Base-by-base conservation (phyloP, 192 early-diverging fungal species). In the Entomortierella beljakovae region DNA sequence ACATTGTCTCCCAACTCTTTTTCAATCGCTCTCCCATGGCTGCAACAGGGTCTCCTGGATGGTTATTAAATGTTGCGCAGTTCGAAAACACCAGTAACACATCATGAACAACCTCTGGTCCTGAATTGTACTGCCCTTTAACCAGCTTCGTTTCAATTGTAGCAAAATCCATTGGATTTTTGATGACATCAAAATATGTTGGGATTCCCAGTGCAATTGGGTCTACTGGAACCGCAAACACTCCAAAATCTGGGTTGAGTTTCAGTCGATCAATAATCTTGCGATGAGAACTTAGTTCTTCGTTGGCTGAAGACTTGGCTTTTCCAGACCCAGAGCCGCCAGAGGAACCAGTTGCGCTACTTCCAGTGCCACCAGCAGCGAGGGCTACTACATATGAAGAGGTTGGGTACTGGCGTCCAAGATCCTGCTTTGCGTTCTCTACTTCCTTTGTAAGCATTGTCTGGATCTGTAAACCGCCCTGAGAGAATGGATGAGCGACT, bases 91-190 rank as follows among this genome's bases (percentile, higher is more conserved):
- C 90, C 11, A 93, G 81, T 18, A 70, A 77, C 1, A 90, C 85
- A 49, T 89, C 88, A 6, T 28, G 49, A 11, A 81, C 52, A 49
- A 86, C 88, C n/a, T 76, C 70, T 9, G 68, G 75, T 6, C 84
- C 64, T 1, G 77, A 57, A 0, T 33, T 34, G 34, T 90, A 90
- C 26, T 64, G 58, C 0, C 80, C 63, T 11, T 59, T 57, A 3
- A 82, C 67, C 23, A 90, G 62, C 52, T 85, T 88, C 16, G 63
- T 71, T 40, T 80, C 49, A 34, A 90, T 70, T 3, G 89, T 90
- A 1, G 80, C 68, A 49, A 90, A 84, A 48, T 89, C 94, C 92
- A 95, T 95, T 9, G 94, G 94, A 5, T 86, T 23, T 62, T 92
- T 92, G 62, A 95, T 87, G 25, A 95, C 69, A 23, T 84, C 71